Evolutionary conservation across 2,329 filamentous ascomycete genomes (phyloP).

Genomic region (Cladosporium sp.): DNA sequence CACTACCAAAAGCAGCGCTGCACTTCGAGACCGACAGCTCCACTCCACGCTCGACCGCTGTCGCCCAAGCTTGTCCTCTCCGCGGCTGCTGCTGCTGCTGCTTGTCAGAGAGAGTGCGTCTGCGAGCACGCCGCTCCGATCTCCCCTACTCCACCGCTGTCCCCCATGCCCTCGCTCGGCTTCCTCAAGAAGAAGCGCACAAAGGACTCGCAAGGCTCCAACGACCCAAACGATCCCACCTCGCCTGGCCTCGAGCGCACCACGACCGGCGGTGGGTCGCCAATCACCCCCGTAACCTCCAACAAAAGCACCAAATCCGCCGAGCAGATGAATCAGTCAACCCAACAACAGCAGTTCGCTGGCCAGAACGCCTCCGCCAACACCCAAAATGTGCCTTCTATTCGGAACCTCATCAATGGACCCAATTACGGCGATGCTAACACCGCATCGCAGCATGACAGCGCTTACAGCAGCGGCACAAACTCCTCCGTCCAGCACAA

Average conservation of each 20-base stretch:
- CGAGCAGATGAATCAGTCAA: constrained; percentile 17
- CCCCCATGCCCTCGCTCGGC: constrained; percentile 81
- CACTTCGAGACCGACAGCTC: too few relatives aligned
- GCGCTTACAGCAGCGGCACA: constrained; percentile 25
- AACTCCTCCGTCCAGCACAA: constrained; percentile 35
- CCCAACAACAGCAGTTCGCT: constrained; percentile 27
- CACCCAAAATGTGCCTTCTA: constrained; percentile 67
- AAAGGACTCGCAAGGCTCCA: constrained; percentile 67
- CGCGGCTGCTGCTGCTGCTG: constrained; percentile 2
- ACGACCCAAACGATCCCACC: constrained; percentile 61
- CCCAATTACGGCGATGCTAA: constrained; percentile 38
- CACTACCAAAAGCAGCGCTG: neutral
- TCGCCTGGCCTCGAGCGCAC: constrained; percentile 53
- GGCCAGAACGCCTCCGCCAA: constrained; percentile 32
- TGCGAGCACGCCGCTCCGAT: constrained; percentile 13
- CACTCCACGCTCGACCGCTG: neutral
- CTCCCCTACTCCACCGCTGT: constrained; percentile 9
- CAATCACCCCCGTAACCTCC: constrained; percentile 47
- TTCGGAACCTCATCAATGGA: constrained; percentile 77
- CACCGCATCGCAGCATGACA: constrained; percentile 32
- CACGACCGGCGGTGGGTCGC: constrained; percentile 36
- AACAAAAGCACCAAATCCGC: constrained; percentile 24
- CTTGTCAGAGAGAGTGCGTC: neutral
- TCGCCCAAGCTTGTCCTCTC: neutral
- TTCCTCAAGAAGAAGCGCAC: constrained; percentile 99